Evolutionary conservation across 2,329 filamentous ascomycete genomes (phyloP).

Genomic region (Sporothrix luriei): DNA sequence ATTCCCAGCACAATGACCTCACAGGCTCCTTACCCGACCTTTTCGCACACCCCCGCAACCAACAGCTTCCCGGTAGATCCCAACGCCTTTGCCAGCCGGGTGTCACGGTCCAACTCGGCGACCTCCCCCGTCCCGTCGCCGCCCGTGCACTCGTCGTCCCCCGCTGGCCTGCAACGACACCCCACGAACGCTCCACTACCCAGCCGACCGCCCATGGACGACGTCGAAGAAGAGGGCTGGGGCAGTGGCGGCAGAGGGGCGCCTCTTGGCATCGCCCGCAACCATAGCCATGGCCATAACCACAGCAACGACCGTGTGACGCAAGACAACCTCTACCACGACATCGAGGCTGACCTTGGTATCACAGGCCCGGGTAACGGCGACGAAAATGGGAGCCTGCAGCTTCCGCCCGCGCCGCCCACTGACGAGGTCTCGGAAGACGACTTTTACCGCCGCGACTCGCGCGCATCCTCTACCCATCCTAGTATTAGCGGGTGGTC

Average conservation of each 20-base stretch:
- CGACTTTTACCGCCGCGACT: conserved; percentile 44
- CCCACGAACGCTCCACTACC: conserved; percentile 63
- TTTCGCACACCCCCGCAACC: conserved; percentile 57
- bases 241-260: conserved; percentile 22
- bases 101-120: conserved; percentile 55
- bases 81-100: conserved; percentile 49
- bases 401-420: conserved; percentile 22
- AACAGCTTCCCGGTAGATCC: conserved; percentile 55
- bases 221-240: conserved; percentile 50
- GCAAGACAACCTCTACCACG: conserved; percentile 60
- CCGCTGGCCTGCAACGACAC: conserved; percentile 56
- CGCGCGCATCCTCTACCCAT: conserved; percentile 52
- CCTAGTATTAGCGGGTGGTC: conserved; percentile 42
- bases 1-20: conserved; percentile 42
- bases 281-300: conserved; percentile 27
- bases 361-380: conserved; percentile 52
- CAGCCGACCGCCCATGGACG: conserved; percentile 53
- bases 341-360: conserved; percentile 59
- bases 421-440: conserved; percentile 21
- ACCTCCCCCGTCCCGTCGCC: conserved; percentile 53
- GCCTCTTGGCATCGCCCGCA: conserved; percentile 28
- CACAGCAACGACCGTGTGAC: conserved; percentile 43
- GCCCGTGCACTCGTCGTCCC: conserved; percentile 47
- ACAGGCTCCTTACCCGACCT: conserved; percentile 56
- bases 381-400: conserved; percentile 52